phyloP scores from a whole-genome alignment of 805 yeast genomes.

The Lipomyces sp. region DNA sequence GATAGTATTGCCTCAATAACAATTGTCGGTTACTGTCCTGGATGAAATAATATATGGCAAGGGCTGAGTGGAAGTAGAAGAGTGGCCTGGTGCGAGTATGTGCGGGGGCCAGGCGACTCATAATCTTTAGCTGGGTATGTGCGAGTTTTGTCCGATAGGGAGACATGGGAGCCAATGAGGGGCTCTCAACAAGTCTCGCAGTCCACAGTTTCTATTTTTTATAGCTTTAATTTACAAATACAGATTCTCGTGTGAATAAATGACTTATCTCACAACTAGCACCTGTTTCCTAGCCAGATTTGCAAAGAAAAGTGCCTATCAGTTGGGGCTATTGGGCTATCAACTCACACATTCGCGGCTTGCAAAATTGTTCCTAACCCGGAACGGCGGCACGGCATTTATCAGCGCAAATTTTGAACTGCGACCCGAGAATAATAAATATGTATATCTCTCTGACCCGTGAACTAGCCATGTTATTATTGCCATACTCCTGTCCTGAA shows the following conservation, averaged over 20 bases:
- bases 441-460: too few relatives aligned
- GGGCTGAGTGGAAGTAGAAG: neutral
- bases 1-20: neutral
- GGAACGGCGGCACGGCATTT: neutral
- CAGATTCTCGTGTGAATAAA: neutral
- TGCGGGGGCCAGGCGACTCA: conserved; percentile 2
- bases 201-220: neutral
- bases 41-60: neutral
- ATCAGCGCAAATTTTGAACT: too few relatives aligned
- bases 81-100: neutral
- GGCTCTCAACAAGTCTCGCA: neutral
- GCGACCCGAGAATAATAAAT: too few relatives aligned
- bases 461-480: too few relatives aligned
- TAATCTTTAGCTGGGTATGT: neutral
- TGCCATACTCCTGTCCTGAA: too few relatives aligned
- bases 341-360: neutral
- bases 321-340: neutral
- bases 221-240: neutral
- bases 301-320: neutral
- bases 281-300: neutral
- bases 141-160: neutral
- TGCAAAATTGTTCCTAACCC: neutral
- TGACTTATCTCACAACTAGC: neutral
- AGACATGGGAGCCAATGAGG: neutral
- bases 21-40: neutral